phyloP scores from a whole-genome alignment of 2,329 filamentous ascomycete species.

The Claviceps paspali region DNA sequence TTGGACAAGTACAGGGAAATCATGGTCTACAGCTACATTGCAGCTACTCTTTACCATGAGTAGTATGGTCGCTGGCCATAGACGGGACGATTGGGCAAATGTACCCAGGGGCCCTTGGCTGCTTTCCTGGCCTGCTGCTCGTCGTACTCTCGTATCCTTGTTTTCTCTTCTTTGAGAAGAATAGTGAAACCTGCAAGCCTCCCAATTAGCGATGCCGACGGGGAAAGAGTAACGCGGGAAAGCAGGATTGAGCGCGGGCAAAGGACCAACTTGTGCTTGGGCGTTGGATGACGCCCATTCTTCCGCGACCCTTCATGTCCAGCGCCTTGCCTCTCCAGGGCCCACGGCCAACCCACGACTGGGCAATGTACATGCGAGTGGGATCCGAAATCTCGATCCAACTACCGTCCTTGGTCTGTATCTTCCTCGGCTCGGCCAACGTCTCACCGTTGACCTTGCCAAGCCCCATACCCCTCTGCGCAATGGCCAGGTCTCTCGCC shows the following conservation, averaged over 20 bases:
- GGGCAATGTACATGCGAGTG: constrained; percentile 74
- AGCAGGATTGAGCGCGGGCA: too few relatives aligned
- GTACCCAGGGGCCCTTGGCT: constrained; percentile 68
- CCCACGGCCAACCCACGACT: constrained; percentile 84
- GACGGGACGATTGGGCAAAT: constrained; percentile 73
- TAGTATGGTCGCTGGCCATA: constrained; percentile 80
- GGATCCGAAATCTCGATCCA: constrained; percentile 56
- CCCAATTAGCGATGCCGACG: not conserved
- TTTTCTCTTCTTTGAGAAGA: constrained; percentile 85
- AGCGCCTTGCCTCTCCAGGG: constrained; percentile 39
- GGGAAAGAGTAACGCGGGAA: not conserved
- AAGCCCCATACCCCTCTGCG: constrained; percentile 72
- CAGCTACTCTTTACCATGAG: constrained; percentile 52
- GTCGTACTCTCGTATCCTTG: constrained; percentile 63
- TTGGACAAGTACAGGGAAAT: not conserved
- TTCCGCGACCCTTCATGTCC: constrained; percentile 64
- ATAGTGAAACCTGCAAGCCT: constrained; percentile 53
- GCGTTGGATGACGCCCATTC: constrained; percentile 49
- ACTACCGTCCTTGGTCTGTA: constrained; percentile 61
- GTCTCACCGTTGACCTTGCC: constrained; percentile 26
- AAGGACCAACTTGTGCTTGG: constrained; percentile 57
- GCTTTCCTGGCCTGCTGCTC: constrained; percentile 64
- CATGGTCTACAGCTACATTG: not conserved
- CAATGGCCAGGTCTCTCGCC: constrained; percentile 68
- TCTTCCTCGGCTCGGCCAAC: constrained; percentile 29